These are phyloP conservation scores for Avena insularis DNA, from an alignment of 176 grass and related monocot species.

Conservation along the genomic window DNA sequence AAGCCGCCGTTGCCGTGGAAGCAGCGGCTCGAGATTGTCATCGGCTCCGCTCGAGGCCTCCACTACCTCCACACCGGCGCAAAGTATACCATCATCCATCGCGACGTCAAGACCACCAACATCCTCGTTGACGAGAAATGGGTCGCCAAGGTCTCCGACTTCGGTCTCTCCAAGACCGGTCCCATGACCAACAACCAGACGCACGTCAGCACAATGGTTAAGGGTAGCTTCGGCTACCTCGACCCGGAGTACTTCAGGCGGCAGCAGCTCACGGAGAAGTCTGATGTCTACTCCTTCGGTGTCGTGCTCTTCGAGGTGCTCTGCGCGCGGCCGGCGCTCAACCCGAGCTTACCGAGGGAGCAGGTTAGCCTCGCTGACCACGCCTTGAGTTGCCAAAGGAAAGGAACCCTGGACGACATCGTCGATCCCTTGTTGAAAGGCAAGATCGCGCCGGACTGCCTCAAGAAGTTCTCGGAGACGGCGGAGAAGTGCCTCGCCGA, in stretches of 20 bases:
- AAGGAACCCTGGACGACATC: conserved; percentile 48
- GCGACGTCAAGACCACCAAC: conserved; percentile 92
- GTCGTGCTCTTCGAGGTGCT: conserved; percentile 86
- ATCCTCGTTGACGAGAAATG: conserved; percentile 75
- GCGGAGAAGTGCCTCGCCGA: conserved; percentile 60
- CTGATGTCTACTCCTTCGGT: conserved; percentile 80
- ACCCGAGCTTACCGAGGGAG: conserved; percentile 50
- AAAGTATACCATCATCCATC: conserved; percentile 90
- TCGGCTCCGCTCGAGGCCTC: conserved; percentile 70
- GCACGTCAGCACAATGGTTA: conserved; percentile 91
- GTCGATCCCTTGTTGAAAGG: conserved; percentile 45
- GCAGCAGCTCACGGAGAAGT: conserved; percentile 84
- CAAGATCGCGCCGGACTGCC: conserved; percentile 50
- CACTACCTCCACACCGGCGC: conserved; percentile 89
- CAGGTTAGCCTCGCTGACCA: conserved; percentile 67
- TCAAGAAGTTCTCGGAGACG: conserved; percentile 52
- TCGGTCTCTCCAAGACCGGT: conserved; percentile 76
- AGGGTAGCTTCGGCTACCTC: conserved; percentile 86
- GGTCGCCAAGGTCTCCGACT: conserved; percentile 86
- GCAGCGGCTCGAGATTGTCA: conserved; percentile 78
- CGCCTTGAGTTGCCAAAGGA: conserved; percentile 52
- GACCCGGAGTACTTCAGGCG: conserved; percentile 83
- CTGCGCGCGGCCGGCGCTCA: conserved; percentile 68
- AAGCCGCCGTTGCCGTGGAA: conserved; percentile 67
- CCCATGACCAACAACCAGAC: conserved; percentile 71